Base-by-base conservation (phyloP, 495 filamentous ascomycete species). In the Aspergillus indologenus region DNA sequence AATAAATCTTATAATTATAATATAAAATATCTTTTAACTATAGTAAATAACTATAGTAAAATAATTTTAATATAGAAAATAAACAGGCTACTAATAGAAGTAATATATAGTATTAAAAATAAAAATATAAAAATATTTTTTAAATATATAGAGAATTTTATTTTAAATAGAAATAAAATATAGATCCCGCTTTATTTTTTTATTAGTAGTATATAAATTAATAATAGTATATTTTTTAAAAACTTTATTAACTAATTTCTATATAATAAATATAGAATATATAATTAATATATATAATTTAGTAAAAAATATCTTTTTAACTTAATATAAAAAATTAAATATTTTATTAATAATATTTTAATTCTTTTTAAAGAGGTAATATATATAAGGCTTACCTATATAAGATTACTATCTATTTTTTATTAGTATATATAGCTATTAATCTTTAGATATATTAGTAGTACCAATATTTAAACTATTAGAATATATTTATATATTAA, bases 361-460 rank as follows among this genome's bases (percentile, higher is more conserved):
- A 54, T 44, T 54, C 45, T 62, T 45, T 45, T 62, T 52, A 51
- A 53, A 62, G 15, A n/a, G 9, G 9, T 29, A 29, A 29, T 29
- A 29, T 4, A 29, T 29, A n/a, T n/a, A n/a, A n/a, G n/a, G n/a
- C n/a, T n/a, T n/a, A n/a, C n/a, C n/a, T n/a, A n/a, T n/a, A n/a
- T 9, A 29, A 9, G 3, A 4, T 29, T 29, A 29, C 9, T 29
- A 29, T 54, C 46, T 54, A 61, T 50, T 8, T 62, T 61, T 61
- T 26, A 21, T 42, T 50, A 5, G 19, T 58, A 61, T 60, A 46
- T 49, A 45, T 29, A 24, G 1, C 29, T 61, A 48, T 31, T 50
- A 29, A 34, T 48, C 20, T 26, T 23, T 60, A 51, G 60, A 5
- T 5, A 24, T 29, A 59, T 29, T 7, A 14, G 23, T 14, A 49